Conservation (phyloP, 2,329 filamentous ascomycete genomes). For the Ophiostoma perfectum region DNA sequence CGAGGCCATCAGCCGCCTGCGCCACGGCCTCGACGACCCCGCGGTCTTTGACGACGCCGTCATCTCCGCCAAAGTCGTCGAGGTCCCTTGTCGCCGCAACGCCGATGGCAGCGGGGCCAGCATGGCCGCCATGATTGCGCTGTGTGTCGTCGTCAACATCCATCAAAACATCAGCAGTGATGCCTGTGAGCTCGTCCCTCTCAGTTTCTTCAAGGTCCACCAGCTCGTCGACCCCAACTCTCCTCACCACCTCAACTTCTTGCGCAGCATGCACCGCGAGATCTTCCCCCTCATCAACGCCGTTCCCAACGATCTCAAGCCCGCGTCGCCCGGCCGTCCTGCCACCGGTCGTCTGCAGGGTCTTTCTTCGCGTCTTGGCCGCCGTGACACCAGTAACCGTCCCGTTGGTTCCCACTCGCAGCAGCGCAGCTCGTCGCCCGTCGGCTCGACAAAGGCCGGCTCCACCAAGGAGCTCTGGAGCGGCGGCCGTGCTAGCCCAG, state of each 20-base stretch:
- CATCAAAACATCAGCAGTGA: slow-evolving; percentile 41
- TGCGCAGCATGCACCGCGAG: slow-evolving; percentile 22
- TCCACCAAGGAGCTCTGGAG: slow-evolving; percentile 23
- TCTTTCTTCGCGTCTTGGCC: slow-evolving; percentile 11
- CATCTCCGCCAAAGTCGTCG: slow-evolving; percentile 40
- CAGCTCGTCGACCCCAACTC: slow-evolving; percentile 22
- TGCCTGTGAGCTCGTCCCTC: slow-evolving; percentile 44
- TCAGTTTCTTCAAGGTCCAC: slow-evolving; percentile 46
- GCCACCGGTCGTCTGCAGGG: slow-evolving; percentile 7
- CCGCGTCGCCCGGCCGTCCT: neutral
- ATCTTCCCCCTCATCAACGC: slow-evolving; percentile 21
- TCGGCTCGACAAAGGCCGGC: slow-evolving; percentile 16
- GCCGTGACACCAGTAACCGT: slow-evolving; percentile 3
- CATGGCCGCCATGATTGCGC: slow-evolving; percentile 35
- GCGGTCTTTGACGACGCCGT: slow-evolving; percentile 43
- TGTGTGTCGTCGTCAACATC: slow-evolving; percentile 46
- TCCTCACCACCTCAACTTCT: slow-evolving; percentile 22
- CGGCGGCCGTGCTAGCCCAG: slow-evolving; percentile 15
- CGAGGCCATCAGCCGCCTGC: slow-evolving; percentile 39
- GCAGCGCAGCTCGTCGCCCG: slow-evolving; percentile 19
- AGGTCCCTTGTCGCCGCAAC: slow-evolving; percentile 37
- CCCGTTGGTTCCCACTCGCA: neutral
- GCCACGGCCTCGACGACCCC: slow-evolving; percentile 39
- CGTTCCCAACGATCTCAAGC: neutral
- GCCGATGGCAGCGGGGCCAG: slow-evolving; percentile 14